Evolutionary conservation across 2,329 filamentous ascomycete genomes (phyloP).

Genomic region (Colletotrichum magnum): DNA sequence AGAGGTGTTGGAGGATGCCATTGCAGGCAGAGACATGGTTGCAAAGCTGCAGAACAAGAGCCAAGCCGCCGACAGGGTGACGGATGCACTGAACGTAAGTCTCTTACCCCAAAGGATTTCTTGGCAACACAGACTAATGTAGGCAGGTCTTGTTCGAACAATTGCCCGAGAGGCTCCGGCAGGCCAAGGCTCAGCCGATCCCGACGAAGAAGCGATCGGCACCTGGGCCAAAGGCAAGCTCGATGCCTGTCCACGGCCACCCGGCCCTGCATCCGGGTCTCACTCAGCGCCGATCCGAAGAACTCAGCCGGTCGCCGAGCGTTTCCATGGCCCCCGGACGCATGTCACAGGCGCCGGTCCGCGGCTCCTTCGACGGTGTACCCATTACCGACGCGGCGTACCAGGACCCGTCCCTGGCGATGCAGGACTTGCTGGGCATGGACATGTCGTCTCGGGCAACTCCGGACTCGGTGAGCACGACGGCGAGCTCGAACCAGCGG

Average conservation of each 20-base stretch:
- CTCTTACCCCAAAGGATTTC: background rate
- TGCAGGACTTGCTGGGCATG: constrained; percentile 61
- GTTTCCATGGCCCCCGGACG: constrained; percentile 43
- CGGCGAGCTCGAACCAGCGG: constrained; percentile 53
- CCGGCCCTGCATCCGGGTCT: constrained; percentile 49
- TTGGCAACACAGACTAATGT: background rate
- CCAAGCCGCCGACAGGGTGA: constrained; percentile 90
- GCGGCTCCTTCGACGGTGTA: constrained; percentile 53
- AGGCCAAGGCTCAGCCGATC: constrained; percentile 54
- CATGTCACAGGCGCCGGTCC: constrained; percentile 41
- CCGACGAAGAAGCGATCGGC: constrained; percentile 71
- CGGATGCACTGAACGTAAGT: constrained; percentile 80
- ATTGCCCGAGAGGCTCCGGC: constrained; percentile 80
- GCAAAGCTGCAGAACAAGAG: constrained; percentile 85
- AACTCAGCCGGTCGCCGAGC: constrained; percentile 50
- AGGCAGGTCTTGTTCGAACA: constrained; percentile 84
- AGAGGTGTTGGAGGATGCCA: constrained; percentile 88
- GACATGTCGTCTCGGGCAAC: constrained; percentile 60
- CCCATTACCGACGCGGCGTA: constrained; percentile 49
- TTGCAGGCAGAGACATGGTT: constrained; percentile 87
- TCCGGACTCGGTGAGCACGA: constrained; percentile 59
- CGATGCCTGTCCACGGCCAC: constrained; percentile 48
- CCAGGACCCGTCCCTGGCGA: constrained; percentile 53
- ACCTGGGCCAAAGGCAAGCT: constrained; percentile 56
- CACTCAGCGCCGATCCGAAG: constrained; percentile 51